Conservation (phyloP, 2,329 filamentous ascomycete genomes). For the Hypoxylon sp. region DNA sequence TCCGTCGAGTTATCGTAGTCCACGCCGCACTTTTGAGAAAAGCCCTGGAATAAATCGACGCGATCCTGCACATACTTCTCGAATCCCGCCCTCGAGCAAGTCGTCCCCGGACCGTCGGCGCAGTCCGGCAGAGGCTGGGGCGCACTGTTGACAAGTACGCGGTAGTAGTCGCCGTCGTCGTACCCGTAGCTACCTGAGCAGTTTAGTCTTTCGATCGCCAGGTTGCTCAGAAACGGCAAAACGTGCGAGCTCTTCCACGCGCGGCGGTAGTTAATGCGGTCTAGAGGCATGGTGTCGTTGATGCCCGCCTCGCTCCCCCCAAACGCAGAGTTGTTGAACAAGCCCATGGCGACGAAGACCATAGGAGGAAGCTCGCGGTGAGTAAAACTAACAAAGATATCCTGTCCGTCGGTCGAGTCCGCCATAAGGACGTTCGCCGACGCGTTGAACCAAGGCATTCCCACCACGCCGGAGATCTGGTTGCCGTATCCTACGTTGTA, state of each 20-base stretch:
- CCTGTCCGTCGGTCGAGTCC: slow-evolving; percentile 57
- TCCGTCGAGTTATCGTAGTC: slow-evolving; percentile 49
- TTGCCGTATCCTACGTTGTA: slow-evolving; percentile 76
- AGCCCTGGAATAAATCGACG: slow-evolving; percentile 55
- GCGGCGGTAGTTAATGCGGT: slow-evolving; percentile 71
- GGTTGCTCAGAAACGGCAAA: slow-evolving; percentile 73
- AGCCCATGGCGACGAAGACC: slow-evolving; percentile 73
- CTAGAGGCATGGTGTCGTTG: slow-evolving; percentile 73
- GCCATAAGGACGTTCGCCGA: slow-evolving; percentile 64
- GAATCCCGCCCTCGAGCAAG: slow-evolving; percentile 56
- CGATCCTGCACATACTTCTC: slow-evolving; percentile 55
- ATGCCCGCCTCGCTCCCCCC: slow-evolving; percentile 61
- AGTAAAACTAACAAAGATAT: slow-evolving; percentile 76
- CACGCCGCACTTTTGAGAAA: slow-evolving; percentile 54
- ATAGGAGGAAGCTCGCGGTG: slow-evolving; percentile 76
- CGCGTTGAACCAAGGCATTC: slow-evolving; percentile 75
- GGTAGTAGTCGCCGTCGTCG: slow-evolving; percentile 62
- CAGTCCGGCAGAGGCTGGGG: slow-evolving; percentile 58
- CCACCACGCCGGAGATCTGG: slow-evolving; percentile 66
- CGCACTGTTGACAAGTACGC: slow-evolving; percentile 59
- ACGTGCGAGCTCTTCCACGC: slow-evolving; percentile 73
- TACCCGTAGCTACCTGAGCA: slow-evolving; percentile 69
- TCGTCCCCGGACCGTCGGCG: slow-evolving; percentile 58
- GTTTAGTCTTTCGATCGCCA: slow-evolving; percentile 73
- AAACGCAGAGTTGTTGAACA: slow-evolving; percentile 75